These are phyloP conservation scores for Vinca minor DNA, from an alignment of 257 asterid species.

Conservation along the genomic window DNA sequence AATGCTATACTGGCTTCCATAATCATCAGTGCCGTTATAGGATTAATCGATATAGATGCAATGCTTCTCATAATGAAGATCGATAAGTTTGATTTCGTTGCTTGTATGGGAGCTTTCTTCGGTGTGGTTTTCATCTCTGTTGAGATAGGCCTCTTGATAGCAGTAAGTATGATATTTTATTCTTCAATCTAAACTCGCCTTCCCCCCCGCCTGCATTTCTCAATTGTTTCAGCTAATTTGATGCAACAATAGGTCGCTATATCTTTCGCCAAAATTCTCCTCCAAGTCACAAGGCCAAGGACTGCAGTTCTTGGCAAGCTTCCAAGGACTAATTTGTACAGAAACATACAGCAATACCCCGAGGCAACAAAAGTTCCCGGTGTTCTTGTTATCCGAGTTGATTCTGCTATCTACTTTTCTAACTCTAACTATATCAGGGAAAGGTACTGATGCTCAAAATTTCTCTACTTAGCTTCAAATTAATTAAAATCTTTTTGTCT, in stretches of 20 bases:
- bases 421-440: conserved; percentile 65
- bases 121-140: conserved; percentile 60
- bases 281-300: conserved; percentile 70
- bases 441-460: conserved; percentile 36
- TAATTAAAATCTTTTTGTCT: too few species aligned
- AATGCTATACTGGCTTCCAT: conserved; percentile 64
- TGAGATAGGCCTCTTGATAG: conserved; percentile 66
- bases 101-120: conserved; percentile 76
- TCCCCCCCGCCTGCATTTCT: neutral
- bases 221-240: neutral
- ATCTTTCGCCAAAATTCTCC: conserved; percentile 70
- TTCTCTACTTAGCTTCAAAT: neutral
- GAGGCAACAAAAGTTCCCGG: conserved; percentile 66
- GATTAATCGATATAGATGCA: conserved; percentile 48
- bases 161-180: conserved; percentile 28
- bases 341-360: conserved; percentile 66
- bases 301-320: conserved; percentile 54
- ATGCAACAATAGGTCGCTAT: conserved; percentile 38
- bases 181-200: too few species aligned
- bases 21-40: conserved; percentile 57
- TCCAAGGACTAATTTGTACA: conserved; percentile 53
- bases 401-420: conserved; percentile 69
- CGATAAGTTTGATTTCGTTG: conserved; percentile 65
- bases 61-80: conserved; percentile 55
- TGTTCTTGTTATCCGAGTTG: conserved; percentile 47